These are phyloP conservation scores for Gnomoniopsis sp. DNA, from an alignment of 2,329 filamentous ascomycete species.

Conservation along the genomic window DNA sequence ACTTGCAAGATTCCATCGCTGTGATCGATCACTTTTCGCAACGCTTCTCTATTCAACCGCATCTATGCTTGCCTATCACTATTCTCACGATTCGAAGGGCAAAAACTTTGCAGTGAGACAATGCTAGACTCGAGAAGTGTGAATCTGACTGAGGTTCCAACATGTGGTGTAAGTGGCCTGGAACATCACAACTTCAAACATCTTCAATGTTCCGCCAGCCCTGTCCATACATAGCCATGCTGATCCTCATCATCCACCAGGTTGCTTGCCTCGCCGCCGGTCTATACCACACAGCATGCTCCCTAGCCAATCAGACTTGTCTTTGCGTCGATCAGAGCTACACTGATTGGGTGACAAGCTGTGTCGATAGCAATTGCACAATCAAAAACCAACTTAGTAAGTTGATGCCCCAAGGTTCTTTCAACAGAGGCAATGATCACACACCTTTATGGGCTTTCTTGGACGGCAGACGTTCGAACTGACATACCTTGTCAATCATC, in stretches of 20 bases:
- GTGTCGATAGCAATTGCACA: constrained; percentile 2
- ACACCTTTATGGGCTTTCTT: too few species aligned
- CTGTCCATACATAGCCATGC: background rate
- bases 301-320: background rate
- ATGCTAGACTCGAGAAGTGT: background rate
- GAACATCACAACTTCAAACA: too few species aligned
- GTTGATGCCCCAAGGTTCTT: background rate
- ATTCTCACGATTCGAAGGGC: too few species aligned
- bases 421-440: too few species aligned
- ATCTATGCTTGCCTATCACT: too few species aligned
- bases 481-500: too few species aligned
- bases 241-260: background rate
- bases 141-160: constrained; percentile 8
- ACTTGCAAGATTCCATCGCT: too few species aligned
- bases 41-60: too few species aligned
- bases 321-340: constrained; percentile 8
- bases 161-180: constrained; percentile 9
- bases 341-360: background rate
- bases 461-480: background rate
- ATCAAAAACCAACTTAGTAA: background rate
- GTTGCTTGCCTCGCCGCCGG: constrained; percentile 1
- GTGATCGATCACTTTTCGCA: too few species aligned
- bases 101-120: too few species aligned
- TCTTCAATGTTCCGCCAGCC: too few species aligned
- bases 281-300: constrained; percentile 1